Evolutionary conservation across 805 yeast species (phyloP), one percentile per base, ranked within the genome.

Genomic region (Isabelozyma rhagii): DNA sequence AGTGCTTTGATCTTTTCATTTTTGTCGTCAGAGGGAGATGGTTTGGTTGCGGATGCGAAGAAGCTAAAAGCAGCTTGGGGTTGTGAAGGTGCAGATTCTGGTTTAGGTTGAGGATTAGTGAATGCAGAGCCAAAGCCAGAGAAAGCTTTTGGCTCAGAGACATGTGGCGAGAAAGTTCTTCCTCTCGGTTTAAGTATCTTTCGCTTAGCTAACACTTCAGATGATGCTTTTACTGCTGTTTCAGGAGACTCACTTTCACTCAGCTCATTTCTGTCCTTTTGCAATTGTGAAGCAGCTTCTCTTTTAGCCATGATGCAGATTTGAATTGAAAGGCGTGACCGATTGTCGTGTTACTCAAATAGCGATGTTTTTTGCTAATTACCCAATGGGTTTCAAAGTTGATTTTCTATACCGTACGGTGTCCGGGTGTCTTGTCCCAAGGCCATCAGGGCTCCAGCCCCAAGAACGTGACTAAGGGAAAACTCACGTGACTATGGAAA

Each of bases 171-270:
- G 27, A 21, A n/a, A 4, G 18, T 11, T 51, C 55, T 59, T n/a
- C 67, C 62, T 61, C 77, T 77, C 13, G 87, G 86, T 59, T 78
- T 74, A 27, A 88, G 78, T 50, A 89, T 87, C 70, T 83, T 86
- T 59, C 97, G 75, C 49, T 70, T 77, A 27, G 90, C 80, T 78
- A 90, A 66, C 5, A 81, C 83, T 5, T 76, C 82, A 3, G 79
- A 73, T 1, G 87, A 75, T 0, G 96, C 94, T n/a, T 44, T 49
- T n/a, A 58, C 51, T 34, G 75, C 70, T 38, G 60, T 56, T 43
- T 67, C 57, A n/a, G 51, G 54, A 8, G 47, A 44, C 11, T 56
- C 73, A 8, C 68, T 74, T 5, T 72, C 80, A 14, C 72, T 77
- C 39, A 74, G 71, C 38, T 68, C 71, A 6, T 62, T 63, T 28